Evolutionary conservation across 1,139 yeast genomes (phyloP).

Genomic region (Saccharomyces hybrid): DNA sequence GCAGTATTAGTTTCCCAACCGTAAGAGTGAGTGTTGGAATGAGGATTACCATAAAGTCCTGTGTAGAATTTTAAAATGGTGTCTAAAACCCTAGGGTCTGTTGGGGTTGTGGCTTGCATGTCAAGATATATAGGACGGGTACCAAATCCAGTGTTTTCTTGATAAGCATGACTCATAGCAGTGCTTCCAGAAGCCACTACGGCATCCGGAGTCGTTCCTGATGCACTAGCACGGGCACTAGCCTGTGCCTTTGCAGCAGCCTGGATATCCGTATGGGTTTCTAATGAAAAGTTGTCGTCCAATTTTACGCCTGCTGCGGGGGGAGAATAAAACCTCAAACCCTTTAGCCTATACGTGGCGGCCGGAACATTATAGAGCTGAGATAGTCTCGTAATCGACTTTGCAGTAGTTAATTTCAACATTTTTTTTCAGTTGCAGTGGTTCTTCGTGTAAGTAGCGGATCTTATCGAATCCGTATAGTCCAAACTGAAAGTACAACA

Average conservation of each 20-base stretch:
- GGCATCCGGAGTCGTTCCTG: slow-evolving; percentile 12
- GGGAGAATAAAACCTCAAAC: slow-evolving; percentile 12
- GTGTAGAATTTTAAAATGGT: slow-evolving; percentile 88
- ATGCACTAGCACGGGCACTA: slow-evolving; percentile 18
- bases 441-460: not conserved
- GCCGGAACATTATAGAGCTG: not conserved
- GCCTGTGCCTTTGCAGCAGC: slow-evolving; percentile 28
- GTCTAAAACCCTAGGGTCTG: slow-evolving; percentile 94
- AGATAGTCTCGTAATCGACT: slow-evolving; percentile 3
- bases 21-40: slow-evolving; percentile 92
- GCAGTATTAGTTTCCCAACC: slow-evolving; percentile 98
- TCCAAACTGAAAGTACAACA: not conserved
- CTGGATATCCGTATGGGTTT: slow-evolving; percentile 30
- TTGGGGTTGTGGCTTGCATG: slow-evolving; percentile 97
- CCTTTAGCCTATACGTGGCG: not conserved
- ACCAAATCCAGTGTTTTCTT: slow-evolving; percentile 41
- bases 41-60: slow-evolving; percentile 95
- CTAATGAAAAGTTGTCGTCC: slow-evolving; percentile 22
- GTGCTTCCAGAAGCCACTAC: slow-evolving; percentile 24
- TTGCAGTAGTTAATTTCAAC: slow-evolving; percentile 5
- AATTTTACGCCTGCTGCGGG: slow-evolving; percentile 22
- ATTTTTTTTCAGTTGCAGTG: not conserved
- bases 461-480: not conserved
- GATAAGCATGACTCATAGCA: slow-evolving; percentile 33
- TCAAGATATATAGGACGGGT: slow-evolving; percentile 86